Base-by-base conservation (phyloP, 108 stramenopile species). In the Pseudonitzschia multiseries region DNA sequence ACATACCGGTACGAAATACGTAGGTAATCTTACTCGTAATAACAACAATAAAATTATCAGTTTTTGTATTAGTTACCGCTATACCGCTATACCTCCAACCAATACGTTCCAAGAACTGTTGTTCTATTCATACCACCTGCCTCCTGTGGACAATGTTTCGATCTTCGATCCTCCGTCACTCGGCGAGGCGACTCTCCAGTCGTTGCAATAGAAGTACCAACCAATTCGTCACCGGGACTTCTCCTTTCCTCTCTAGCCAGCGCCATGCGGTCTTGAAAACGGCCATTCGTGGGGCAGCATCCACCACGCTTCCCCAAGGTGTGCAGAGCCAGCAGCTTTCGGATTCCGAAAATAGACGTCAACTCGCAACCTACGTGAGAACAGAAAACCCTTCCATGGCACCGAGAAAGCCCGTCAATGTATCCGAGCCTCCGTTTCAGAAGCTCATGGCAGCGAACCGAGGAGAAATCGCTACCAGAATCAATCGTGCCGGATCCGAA, bases 381-480 rank as follows among this genome's bases (percentile, higher is more conserved):
- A 57, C 64, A 13, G 31, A 32, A 13, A 44, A 68, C 51, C 69
- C 77, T 44, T 70, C 71, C n/a, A 71, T 71, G 69, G 27, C 69
- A 32, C 29, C 64, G 24, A 46, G 24, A n/a, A 76, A 76, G 75
- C 44, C 43, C 42, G 76, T 77, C 56, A 72, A 51, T 29, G 71
- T 72, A 10, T 17, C 28, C 21, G 51, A 59, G 28, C 78, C 73
- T 14, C 87, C 93, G 24, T 97, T 97, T 77, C 79, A 80, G 29
- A 95, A 94, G 68, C 36, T 97, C 28, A 71, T 98, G 80, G 96
- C 95, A 1, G 97, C 86, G 36, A 93, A 88, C 70, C 87, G 92
- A n/a, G 87, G 89, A 46, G 88, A 89, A 71, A 89, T 90, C 72
- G 87, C 88, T 13, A 87, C 87, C 4, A 81, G 92, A n/a, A 90